Evolutionary conservation across 257 asterid species (phyloP).

Genomic region (Lavandula angustifolia): DNA sequence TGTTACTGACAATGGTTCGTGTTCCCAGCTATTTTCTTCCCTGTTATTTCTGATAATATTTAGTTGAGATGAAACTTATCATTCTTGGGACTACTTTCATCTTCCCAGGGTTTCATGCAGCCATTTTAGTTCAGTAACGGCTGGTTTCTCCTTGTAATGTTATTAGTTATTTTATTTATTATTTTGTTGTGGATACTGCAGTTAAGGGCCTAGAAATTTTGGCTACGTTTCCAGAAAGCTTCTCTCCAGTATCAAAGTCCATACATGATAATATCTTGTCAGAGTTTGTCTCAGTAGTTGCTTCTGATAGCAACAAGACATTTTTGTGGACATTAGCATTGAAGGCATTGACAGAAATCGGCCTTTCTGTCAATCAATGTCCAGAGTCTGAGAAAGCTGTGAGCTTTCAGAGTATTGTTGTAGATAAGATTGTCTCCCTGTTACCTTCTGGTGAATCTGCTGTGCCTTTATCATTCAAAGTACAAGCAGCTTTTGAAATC

Average conservation of each 20-base stretch:
- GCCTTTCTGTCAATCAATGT: constrained; percentile 51
- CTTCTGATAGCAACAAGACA: constrained; percentile 51
- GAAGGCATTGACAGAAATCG: constrained; percentile 70
- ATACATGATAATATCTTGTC: constrained; percentile 59
- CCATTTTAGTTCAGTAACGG: constrained; percentile 18
- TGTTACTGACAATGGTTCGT: no score
- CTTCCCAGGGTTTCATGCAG: constrained; percentile 14
- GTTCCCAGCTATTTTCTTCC: no score
- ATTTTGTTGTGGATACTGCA: constrained; percentile 43
- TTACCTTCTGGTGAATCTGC: constrained; percentile 55
- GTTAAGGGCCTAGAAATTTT: constrained; percentile 81
- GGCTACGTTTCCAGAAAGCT: constrained; percentile 82
- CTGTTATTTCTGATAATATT: no score
- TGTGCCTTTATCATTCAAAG: constrained; percentile 59
- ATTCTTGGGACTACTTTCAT: neutral
- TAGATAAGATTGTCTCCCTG: constrained; percentile 58
- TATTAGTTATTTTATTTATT: neutral
- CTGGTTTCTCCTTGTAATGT: constrained; percentile 21
- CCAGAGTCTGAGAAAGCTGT: constrained; percentile 57
- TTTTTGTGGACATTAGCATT: constrained; percentile 62
- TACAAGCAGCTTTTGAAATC: constrained; percentile 70
- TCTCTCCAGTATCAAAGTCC: constrained; percentile 48
- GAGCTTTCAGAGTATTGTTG: constrained; percentile 66
- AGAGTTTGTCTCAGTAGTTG: constrained; percentile 57
- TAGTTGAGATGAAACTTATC: no score